Conservation (phyloP, 225 moss, liverwort and hornwort genomes). For the Rhytidiadelphus loreus region DNA sequence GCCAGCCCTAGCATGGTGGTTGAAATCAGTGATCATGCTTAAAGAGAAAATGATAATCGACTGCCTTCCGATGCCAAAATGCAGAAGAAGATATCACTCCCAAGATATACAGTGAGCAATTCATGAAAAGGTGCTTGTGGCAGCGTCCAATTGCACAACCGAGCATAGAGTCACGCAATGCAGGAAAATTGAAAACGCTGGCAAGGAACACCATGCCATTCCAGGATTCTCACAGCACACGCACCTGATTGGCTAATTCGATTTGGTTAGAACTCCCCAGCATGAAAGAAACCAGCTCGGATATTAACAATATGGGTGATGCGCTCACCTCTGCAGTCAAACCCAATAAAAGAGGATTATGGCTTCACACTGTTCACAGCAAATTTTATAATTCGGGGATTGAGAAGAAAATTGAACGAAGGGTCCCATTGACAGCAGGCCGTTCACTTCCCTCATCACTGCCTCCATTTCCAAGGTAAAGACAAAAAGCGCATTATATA, state of each 20-base stretch:
- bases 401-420: background rate
- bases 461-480: background rate
- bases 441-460: background rate
- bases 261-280: background rate
- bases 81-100: background rate
- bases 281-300: conserved; percentile 13
- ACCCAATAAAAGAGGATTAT: background rate
- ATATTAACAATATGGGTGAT: background rate
- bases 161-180: background rate
- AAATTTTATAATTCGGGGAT: background rate
- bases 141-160: too few species aligned
- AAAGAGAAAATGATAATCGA: background rate
- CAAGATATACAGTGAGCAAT: background rate
- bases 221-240: background rate
- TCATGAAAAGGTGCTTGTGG: background rate
- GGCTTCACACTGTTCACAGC: background rate
- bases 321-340: conserved; percentile 17
- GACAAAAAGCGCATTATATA: background rate
- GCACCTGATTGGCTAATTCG: conserved; percentile 13
- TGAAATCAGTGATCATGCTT: background rate
- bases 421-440: background rate
- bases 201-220: background rate
- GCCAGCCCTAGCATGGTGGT: background rate
- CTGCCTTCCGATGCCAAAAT: background rate
- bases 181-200: background rate